phyloP scores from a whole-genome alignment of 148 eudicot genomes.

The Rhododendron kiyosumense region DNA sequence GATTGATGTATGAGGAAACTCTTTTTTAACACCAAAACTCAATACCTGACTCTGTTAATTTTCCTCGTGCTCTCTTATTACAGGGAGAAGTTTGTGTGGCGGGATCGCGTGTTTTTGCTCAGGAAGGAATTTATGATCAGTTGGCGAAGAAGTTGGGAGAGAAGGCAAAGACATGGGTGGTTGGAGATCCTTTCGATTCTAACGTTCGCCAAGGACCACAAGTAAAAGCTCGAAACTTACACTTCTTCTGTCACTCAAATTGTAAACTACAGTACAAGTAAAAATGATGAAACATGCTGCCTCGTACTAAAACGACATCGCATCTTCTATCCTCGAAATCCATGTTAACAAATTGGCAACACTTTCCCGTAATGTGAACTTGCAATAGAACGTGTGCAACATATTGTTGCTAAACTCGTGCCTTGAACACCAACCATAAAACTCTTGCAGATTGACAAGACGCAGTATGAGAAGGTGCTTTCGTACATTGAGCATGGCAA shows the following conservation, averaged over 20 bases:
- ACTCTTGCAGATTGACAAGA: constrained; percentile 51
- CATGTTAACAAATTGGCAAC: background rate
- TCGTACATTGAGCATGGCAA: constrained; percentile 64
- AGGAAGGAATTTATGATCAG: constrained; percentile 79
- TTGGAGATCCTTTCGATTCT: constrained; percentile 83
- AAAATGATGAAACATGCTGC: no score
- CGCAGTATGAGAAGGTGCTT: constrained; percentile 57
- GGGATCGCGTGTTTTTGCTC: constrained; percentile 67
- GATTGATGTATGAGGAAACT: background rate
- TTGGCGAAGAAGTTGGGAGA: constrained; percentile 44
- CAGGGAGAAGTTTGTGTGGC: constrained; percentile 89
- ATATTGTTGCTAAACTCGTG: background rate
- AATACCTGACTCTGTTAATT: background rate
- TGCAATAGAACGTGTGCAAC: background rate
- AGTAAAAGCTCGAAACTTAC: constrained; percentile 18
- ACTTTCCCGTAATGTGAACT: background rate
- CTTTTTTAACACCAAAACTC: background rate
- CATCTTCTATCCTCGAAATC: background rate
- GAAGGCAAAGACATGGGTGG: constrained; percentile 61
- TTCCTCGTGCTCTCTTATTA: background rate
- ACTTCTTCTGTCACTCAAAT: background rate
- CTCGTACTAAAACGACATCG: background rate
- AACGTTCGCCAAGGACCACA: constrained; percentile 73
- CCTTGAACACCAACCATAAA: background rate
- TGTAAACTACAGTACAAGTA: background rate